Evolutionary conservation across 1,139 yeast species (phyloP).

Genomic region (Kurtzmaniella natalensis): DNA sequence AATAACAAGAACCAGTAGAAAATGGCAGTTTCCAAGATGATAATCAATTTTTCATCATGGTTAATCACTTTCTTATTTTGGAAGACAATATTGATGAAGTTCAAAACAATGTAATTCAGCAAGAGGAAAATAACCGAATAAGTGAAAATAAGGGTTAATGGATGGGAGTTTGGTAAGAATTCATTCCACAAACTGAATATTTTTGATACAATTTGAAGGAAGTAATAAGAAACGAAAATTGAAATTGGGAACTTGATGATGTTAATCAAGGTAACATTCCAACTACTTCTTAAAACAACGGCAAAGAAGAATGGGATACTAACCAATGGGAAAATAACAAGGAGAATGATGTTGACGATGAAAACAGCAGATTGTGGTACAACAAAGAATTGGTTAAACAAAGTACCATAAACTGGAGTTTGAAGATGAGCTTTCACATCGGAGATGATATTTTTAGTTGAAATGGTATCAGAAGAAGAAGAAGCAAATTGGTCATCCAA

Average conservation of each 20-base stretch:
- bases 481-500: too few relatives aligned
- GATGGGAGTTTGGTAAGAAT: conserved; percentile 55
- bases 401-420: conserved; percentile 58
- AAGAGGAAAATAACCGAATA: conserved; percentile 49
- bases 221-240: conserved; percentile 35
- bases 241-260: conserved; percentile 55
- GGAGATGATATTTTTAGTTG: not conserved
- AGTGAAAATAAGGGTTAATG: conserved; percentile 27
- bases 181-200: conserved; percentile 43
- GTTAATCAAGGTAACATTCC: conserved; percentile 41
- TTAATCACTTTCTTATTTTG: conserved; percentile 48
- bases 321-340: conserved; percentile 54
- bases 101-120: conserved; percentile 52
- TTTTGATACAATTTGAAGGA: conserved; percentile 32
- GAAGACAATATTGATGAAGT: conserved; percentile 36
- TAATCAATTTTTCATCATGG: conserved; percentile 69
- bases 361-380: conserved; percentile 46
- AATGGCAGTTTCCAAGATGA: conserved; percentile 53
- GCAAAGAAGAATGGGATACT: conserved; percentile 45
- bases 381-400: conserved; percentile 57
- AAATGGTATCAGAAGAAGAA: too few relatives aligned
- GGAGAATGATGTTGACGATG: conserved; percentile 43
- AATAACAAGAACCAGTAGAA: conserved; percentile 55
- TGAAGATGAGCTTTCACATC: conserved; percentile 13
- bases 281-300: conserved; percentile 42